Percentiles rank a stretch among this genome's conserved stretches.
Conservation (phyloP, 2,329 filamentous ascomycete species). For the Monosporascus sp. region DNA sequence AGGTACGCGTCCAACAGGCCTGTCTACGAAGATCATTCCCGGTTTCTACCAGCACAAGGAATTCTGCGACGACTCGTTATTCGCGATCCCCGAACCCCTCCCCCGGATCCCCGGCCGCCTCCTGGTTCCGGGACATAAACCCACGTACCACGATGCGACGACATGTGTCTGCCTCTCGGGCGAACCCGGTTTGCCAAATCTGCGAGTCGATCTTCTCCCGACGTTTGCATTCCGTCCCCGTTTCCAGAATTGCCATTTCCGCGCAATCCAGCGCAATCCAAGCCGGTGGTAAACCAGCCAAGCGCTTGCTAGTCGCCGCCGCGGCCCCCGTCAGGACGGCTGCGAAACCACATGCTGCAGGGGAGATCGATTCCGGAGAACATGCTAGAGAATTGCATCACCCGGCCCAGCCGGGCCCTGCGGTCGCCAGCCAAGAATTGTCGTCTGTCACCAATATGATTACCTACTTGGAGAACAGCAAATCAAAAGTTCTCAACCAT, state of each 20-base stretch:
- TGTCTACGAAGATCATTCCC: too few relatives aligned
- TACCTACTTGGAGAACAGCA: slow-evolving; percentile 18
- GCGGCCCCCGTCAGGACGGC: neutral
- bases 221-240: slow-evolving; percentile 11
- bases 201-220: slow-evolving; percentile 25
- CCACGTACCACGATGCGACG: slow-evolving; percentile 16
- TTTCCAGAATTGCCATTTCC: slow-evolving; percentile 12
- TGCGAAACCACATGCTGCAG: neutral
- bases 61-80: too few relatives aligned
- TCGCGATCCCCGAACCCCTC: neutral
- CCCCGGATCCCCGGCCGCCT: too few relatives aligned
- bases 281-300: neutral
- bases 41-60: too few relatives aligned
- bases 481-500: slow-evolving; percentile 16
- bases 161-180: slow-evolving; percentile 12
- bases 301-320: neutral
- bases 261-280: slow-evolving; percentile 4
- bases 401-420: slow-evolving; percentile 1
- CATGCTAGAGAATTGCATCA: neutral
- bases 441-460: slow-evolving; percentile 22
- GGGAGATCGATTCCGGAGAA: neutral
- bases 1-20: too few relatives aligned
- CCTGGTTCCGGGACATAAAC: too few relatives aligned
- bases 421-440: slow-evolving; percentile 10
- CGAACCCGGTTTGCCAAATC: slow-evolving; percentile 21